Percentiles rank a stretch among this genome's conserved stretches.
Evolutionary conservation across 345 rosid genomes (phyloP).

Genomic region (Noccaea bulbosa): DNA sequence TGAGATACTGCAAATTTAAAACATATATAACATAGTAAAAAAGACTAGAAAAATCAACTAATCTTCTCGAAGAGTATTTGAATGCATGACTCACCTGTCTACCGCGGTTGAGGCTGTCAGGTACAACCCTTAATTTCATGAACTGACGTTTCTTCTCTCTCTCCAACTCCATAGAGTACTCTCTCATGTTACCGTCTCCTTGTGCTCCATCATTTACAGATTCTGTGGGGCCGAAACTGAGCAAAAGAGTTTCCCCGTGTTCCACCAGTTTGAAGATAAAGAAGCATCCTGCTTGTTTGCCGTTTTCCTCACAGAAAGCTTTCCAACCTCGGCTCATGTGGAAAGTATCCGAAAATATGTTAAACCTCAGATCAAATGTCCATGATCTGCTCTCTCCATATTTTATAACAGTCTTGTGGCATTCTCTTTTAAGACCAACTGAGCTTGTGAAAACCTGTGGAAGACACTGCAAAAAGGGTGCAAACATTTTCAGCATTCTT

Average conservation of each 20-base stretch:
- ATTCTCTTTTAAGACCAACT: too few species aligned
- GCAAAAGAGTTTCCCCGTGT: too few species aligned
- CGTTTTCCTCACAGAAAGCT: too few species aligned
- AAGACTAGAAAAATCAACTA: neutral
- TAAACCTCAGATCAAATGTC: too few species aligned
- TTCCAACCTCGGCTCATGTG: too few species aligned
- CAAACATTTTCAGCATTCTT: slow-evolving; percentile 4
- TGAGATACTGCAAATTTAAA: slow-evolving; percentile 9
- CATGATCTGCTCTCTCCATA: too few species aligned
- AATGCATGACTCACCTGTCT: too few species aligned
- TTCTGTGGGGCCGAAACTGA: neutral
- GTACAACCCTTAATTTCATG: neutral
- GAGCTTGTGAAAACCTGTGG: neutral
- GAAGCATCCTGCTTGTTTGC: too few species aligned
- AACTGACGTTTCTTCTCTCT: neutral
- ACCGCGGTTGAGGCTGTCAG: too few species aligned
- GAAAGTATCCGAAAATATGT: too few species aligned
- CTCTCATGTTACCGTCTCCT: neutral
- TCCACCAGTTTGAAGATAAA: neutral
- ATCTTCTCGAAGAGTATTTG: too few species aligned
- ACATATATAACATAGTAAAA: neutral
- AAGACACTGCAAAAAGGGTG: slow-evolving; percentile 19
- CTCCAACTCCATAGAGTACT: neutral
- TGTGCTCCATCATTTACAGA: slow-evolving; percentile 7
- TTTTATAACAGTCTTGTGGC: too few species aligned